Base-by-base conservation (phyloP, 768 basidiomycete genomes). In the Boletus pseudopeckii region DNA sequence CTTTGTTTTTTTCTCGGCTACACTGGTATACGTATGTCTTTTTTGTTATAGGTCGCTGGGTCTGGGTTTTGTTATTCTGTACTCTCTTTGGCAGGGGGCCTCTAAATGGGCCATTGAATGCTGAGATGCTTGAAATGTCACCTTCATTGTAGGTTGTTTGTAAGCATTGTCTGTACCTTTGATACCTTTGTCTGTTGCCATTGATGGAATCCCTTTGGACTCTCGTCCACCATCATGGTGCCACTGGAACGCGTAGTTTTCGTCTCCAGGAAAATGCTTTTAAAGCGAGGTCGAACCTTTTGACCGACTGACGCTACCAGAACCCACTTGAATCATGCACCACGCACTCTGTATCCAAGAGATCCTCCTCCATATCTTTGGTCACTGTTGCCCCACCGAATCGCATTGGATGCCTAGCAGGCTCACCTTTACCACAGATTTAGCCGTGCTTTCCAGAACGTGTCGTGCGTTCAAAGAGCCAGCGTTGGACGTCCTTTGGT, bases 401-500 rank as follows among this genome's bases (percentile, higher is more conserved):
- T 45, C 4, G n/a, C n/a, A 33, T 17, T 48, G 14, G 30, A 18
- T 4, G 4, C 24, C 28, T 14, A 0, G 2, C n/a, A 28, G n/a
- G 15, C 6, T 9, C 14, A 14, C 28, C 1, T 13, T 7, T 20
- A 24, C 40, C 28, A 20, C 32, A 10, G 48, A 32, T n/a, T 22
- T 57, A 7, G 34, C 34, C 14, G 18, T 14, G 4, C 40, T 57
- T 11, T 48, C 45, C 26, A 32, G 48, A 28, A 56, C 56, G 2
- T 57, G 45, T 28, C 54, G 8, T 7, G 11, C 32, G 3, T 56
- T 57, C 36, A 57, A 50, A 42, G 56, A 50, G 2, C 53, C 48
- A 7, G 56, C 56, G 8, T 24, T 57, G 26, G 26, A 55, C n/a
- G 20, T 46, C 2, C 48, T 57, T 7, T 56, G 56, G 54, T 57